Evolutionary conservation across 2,329 filamentous ascomycete genomes (phyloP), one percentile per base, ranked within the genome.

Genomic region (Fusarium sp.): DNA sequence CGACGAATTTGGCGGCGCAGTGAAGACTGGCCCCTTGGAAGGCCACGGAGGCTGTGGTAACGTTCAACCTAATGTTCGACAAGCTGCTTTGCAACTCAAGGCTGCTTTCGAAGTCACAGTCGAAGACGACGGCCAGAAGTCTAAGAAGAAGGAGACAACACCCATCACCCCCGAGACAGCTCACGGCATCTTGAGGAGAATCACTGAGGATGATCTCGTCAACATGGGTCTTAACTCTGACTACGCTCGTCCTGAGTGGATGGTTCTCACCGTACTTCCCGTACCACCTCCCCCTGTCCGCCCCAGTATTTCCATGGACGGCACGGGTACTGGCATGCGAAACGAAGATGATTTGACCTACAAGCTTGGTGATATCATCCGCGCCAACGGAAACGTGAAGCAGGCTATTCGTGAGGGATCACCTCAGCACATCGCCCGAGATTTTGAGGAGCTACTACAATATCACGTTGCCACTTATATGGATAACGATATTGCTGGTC

Each of bases 331-430:
- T 72, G 96, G 96, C 70, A 91, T 95, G 85, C 92, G 96, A 70
- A 96, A 96, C 79, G 96, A 99, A 83, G 96, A 99, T 80, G 97
- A 99, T 86, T 88, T 99, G 87, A 99, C 96, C 0, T 99, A 98
- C 88, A 99, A 99, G 83, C 86, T 99, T 32, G 95, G 95, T 77
- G 96, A 99, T 82, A 98, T 99, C 76, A 96, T 99, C 75, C 94
- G 96, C 73, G 95, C 96, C 75, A 99, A 99, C 83, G 92, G 92
- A 74, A 98, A 97, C 76, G 95, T 99, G 60, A 91, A 93, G 73
- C 91, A 96, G 74, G 96, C 94, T 65, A 93, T 97, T 76, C 90
- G 93, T 63, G 94, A 98, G 80, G 96, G 96, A 61, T 95, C 95
- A 6, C 94, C 96, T 1, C 91, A 93, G 70, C 96, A 99, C 81